A percentile compares a stretch with the other conserved stretches of the same genome.
Conservation (phyloP, 163 green algal genomes). For the Prototheca stagnorum region DNA sequence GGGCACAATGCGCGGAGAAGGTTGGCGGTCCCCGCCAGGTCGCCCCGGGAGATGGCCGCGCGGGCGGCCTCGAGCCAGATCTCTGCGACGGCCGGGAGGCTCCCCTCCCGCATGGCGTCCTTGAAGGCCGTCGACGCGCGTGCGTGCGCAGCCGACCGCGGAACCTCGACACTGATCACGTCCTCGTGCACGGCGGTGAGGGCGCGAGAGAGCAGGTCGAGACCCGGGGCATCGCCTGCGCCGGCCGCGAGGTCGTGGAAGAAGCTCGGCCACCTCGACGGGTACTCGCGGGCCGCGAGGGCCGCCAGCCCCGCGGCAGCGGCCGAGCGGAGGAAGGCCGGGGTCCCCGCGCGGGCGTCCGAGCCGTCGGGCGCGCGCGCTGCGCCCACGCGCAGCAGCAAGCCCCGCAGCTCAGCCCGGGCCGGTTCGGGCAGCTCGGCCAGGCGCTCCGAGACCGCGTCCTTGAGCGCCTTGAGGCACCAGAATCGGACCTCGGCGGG, state of each 20-base stretch:
- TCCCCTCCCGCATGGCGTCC: slow-evolving; percentile 80
- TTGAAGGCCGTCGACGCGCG: slow-evolving; percentile 69
- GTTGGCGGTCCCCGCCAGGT: slow-evolving; percentile 35
- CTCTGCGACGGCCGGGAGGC: slow-evolving; percentile 34
- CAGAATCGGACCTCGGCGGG: slow-evolving; percentile 90
- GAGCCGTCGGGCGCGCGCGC: slow-evolving; percentile 1
- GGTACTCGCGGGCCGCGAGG: slow-evolving; percentile 47
- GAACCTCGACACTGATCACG: slow-evolving; percentile 78
- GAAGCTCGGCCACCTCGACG: slow-evolving; percentile 64
- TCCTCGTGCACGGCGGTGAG: slow-evolving; percentile 76
- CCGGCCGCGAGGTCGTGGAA: slow-evolving; percentile 69
- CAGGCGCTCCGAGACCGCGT: slow-evolving; percentile 1
- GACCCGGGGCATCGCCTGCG: neutral
- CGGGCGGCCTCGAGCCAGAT: slow-evolving; percentile 10
- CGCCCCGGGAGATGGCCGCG: slow-evolving; percentile 23
- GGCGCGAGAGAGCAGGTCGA: neutral
- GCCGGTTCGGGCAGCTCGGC: neutral
- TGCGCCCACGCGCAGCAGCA: slow-evolving; percentile 24
- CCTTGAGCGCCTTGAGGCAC: slow-evolving; percentile 83
- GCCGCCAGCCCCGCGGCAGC: slow-evolving; percentile 62
- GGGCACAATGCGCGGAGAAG: slow-evolving; percentile 52
- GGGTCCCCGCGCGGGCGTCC: neutral
- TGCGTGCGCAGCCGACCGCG: slow-evolving; percentile 50
- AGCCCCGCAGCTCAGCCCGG: slow-evolving; percentile 6
- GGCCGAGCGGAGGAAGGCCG: slow-evolving; percentile 80